Conservation (phyloP, 768 basidiomycete species). For the Mycena galopus region DNA sequence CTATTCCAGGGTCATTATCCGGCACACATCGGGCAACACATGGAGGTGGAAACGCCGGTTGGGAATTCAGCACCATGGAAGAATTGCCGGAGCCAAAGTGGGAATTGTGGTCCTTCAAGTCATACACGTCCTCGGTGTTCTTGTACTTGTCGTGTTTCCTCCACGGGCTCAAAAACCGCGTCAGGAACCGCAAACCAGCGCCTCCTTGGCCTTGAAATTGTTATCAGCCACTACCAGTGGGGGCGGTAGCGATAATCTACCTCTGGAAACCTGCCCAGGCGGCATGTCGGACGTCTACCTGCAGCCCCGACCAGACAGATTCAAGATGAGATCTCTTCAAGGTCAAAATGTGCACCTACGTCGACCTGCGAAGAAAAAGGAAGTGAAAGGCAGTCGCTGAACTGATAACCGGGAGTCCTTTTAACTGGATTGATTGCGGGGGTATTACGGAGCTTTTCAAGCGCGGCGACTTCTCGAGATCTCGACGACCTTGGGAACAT, state of each 20-base stretch:
- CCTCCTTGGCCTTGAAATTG: neutral
- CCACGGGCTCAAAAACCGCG: neutral
- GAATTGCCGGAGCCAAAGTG: neutral
- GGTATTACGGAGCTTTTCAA: neutral
- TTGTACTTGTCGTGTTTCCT: neutral
- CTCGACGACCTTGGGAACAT: neutral
- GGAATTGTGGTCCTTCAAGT: neutral
- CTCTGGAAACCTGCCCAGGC: constrained; percentile 35
- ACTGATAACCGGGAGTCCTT: constrained; percentile 4
- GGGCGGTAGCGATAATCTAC: neutral
- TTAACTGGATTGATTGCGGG: constrained; percentile 29
- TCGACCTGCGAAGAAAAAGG: constrained; percentile 30
- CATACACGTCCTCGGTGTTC: neutral
- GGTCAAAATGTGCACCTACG: constrained; percentile 9
- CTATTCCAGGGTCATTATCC: constrained; percentile 54
- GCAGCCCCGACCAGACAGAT: neutral
- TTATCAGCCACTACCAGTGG: neutral
- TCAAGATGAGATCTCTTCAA: neutral
- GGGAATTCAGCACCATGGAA: neutral
- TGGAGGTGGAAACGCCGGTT: neutral
- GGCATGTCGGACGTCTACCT: constrained; percentile 33
- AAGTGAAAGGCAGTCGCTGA: constrained; percentile 5
- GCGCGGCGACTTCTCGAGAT: constrained; percentile 1
- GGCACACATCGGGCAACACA: constrained; percentile 33
- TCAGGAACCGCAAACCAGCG: constrained; percentile 18